Conservation (phyloP, 768 basidiomycete species). For the Strobilomyces echinocephalus region DNA sequence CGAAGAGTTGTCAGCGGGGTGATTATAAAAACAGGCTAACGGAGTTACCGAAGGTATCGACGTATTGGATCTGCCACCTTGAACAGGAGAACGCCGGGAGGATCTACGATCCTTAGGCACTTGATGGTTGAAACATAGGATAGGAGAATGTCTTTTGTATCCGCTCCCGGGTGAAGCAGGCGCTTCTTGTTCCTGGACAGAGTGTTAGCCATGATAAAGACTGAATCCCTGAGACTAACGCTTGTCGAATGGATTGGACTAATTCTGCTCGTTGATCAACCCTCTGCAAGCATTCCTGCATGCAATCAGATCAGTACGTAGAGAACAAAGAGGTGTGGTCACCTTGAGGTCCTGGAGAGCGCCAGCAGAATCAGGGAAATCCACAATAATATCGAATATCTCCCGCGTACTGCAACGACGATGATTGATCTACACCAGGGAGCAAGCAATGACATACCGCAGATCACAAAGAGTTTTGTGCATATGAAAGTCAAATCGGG, state of each 20-base stretch:
- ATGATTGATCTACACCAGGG: neutral
- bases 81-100: conserved; percentile 86
- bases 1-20: conserved; percentile 1
- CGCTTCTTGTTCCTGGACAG: conserved; percentile 70
- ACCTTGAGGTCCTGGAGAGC: conserved; percentile 87
- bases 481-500: conserved; percentile 87
- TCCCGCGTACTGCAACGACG: conserved; percentile 55
- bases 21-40: neutral
- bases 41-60: conserved; percentile 70
- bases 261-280: conserved; percentile 77
- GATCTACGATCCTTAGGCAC: conserved; percentile 85
- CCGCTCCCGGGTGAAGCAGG: conserved; percentile 91
- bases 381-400: conserved; percentile 94
- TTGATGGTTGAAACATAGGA: conserved; percentile 93
- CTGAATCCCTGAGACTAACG: conserved; percentile 41
- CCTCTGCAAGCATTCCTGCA: conserved; percentile 70
- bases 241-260: conserved; percentile 71
- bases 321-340: neutral
- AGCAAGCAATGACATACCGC: conserved; percentile 46
- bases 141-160: conserved; percentile 83
- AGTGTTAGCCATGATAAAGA: conserved; percentile 4
- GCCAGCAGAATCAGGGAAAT: conserved; percentile 82
- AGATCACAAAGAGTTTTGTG: conserved; percentile 88
- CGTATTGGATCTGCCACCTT: conserved; percentile 93
- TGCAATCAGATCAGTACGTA: neutral